Evolutionary conservation across 305 asterid species (phyloP).

Genomic region (Fraxinus platypoda): DNA sequence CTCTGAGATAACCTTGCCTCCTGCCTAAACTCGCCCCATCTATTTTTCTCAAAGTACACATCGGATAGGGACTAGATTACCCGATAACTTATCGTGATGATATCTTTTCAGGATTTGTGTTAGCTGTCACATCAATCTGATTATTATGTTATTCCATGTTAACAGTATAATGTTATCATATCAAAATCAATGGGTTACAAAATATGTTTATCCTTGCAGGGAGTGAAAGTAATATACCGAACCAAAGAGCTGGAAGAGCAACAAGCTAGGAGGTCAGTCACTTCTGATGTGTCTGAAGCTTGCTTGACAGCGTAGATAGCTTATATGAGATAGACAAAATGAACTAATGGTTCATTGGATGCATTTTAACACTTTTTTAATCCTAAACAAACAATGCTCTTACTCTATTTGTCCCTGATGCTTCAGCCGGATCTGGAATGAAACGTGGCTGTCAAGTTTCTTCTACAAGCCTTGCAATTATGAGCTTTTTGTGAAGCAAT

Average conservation of each 20-base stretch:
- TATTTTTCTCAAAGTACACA: not conserved
- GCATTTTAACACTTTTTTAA: not conserved
- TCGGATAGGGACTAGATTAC: not conserved
- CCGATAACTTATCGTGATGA: constrained; percentile 1
- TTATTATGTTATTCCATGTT: constrained; percentile 1
- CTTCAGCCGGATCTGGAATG: constrained; percentile 82
- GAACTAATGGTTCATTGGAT: constrained; percentile 1
- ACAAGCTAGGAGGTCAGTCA: constrained; percentile 74
- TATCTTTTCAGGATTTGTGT: not conserved
- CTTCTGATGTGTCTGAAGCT: constrained; percentile 18
- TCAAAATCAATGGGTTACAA: constrained; percentile 16
- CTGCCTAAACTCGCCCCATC: not conserved
- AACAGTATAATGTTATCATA: constrained; percentile 11
- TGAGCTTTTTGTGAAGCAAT: constrained; percentile 93
- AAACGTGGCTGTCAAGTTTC: constrained; percentile 61
- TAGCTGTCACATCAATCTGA: not conserved
- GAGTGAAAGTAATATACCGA: constrained; percentile 79
- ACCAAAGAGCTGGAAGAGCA: constrained; percentile 84
- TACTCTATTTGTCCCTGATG: constrained; percentile 25
- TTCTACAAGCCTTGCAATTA: constrained; percentile 91
- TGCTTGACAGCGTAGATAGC: constrained; percentile 6
- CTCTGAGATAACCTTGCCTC: not conserved
- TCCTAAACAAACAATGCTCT: constrained; percentile 10
- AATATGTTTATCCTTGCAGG: constrained; percentile 43
- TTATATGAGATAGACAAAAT: constrained; percentile 11